These are phyloP conservation scores for Aspergillus indologenus DNA, from an alignment of 495 filamentous ascomycete genomes.

Conservation along the genomic window DNA sequence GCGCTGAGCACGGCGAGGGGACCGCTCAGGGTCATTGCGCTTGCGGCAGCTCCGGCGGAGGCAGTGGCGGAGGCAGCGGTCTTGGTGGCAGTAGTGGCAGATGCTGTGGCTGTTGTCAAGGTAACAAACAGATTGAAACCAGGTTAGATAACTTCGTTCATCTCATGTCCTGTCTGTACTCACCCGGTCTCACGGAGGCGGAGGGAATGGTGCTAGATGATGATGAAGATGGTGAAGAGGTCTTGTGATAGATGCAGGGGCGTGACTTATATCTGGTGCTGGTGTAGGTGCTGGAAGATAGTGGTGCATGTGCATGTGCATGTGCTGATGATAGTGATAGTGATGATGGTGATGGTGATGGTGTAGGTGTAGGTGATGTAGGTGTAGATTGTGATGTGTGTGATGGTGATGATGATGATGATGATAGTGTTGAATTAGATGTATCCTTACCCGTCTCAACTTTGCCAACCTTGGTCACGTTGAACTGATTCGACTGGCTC, in stretches of 20 bases:
- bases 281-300: background rate
- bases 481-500: constrained; percentile 32
- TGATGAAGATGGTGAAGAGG: constrained; percentile 6
- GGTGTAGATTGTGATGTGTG: constrained; percentile 2
- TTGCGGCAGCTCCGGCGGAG: constrained; percentile 14
- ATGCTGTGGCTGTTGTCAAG: background rate
- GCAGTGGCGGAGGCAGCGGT: constrained; percentile 10
- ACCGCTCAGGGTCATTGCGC: constrained; percentile 23
- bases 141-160: background rate
- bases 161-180: background rate
- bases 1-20: constrained; percentile 16
- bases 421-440: constrained; percentile 12
- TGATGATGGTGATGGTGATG: background rate
- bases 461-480: constrained; percentile 23
- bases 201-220: constrained; percentile 7
- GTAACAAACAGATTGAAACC: background rate
- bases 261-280: background rate
- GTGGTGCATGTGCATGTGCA: background rate
- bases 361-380: constrained; percentile 1
- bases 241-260: constrained; percentile 2
- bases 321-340: background rate
- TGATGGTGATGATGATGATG: constrained; percentile 10
- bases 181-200: background rate
- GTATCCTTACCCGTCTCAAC: constrained; percentile 20
- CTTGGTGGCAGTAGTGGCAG: background rate